A percentile compares a stretch with the other conserved stretches of the same genome.
Evolutionary conservation across 176 grass and related monocot species (phyloP).

Genomic region (Otatea glauca): DNA sequence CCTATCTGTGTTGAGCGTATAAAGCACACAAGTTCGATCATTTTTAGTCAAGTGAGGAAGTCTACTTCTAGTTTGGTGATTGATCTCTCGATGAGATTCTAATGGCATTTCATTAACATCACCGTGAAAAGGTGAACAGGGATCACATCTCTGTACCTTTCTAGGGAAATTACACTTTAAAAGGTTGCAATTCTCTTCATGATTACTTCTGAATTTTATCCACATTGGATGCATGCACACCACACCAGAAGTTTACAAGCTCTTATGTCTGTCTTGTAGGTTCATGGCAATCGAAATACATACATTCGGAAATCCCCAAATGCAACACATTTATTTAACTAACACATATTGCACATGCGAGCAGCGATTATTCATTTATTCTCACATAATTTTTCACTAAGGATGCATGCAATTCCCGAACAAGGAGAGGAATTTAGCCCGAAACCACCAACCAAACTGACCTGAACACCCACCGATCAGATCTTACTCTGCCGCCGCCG

Average conservation of each 20-base stretch:
- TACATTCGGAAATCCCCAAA: no score
- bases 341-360: not conserved
- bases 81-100: not conserved
- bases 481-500: not conserved
- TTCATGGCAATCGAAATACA: no score
- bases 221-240: no score
- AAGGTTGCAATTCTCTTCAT: no score
- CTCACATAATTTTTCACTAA: not conserved
- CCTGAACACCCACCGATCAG: not conserved
- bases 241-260: no score
- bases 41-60: slow-evolving; percentile 2
- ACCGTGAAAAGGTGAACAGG: not conserved
- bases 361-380: not conserved
- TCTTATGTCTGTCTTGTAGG: no score
- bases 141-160: not conserved
- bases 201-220: no score
- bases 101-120: not conserved
- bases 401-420: no score
- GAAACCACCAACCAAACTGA: not conserved
- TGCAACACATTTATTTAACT: not conserved
- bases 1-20: not conserved
- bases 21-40: not conserved
- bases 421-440: not conserved
- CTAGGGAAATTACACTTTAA: not conserved
- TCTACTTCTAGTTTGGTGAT: not conserved